A percentile compares a stretch with the other conserved stretches of the same genome.
phyloP scores from a whole-genome alignment of 83 land plant species.

The Isoetes engelmannii region DNA sequence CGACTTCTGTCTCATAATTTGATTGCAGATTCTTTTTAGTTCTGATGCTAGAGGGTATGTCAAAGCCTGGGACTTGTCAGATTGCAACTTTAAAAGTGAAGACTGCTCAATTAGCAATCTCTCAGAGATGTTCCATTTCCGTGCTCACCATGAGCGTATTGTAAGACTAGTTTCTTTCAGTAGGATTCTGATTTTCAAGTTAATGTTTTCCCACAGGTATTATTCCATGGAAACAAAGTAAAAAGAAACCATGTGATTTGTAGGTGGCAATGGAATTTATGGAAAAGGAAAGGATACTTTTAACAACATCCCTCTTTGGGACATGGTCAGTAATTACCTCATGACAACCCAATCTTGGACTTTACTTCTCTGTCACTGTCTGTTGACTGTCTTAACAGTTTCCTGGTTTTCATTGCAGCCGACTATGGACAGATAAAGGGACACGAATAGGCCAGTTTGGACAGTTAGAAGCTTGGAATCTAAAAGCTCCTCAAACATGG shows the following conservation, averaged over 20 bases:
- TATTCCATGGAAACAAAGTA: neutral
- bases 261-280: constrained; percentile 25
- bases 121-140: constrained; percentile 23
- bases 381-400: neutral
- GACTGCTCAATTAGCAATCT: constrained; percentile 11
- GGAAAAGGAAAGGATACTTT: constrained; percentile 18
- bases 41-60: constrained; percentile 33
- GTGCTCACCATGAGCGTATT: constrained; percentile 37
- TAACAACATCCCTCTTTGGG: constrained; percentile 23
- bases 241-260: neutral
- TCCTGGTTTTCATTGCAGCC: constrained; percentile 13
- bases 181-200: neutral
- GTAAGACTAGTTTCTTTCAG: constrained; percentile 13
- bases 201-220: neutral
- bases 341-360: neutral
- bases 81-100: constrained; percentile 16
- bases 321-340: constrained; percentile 4
- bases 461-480: constrained; percentile 16
- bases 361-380: neutral
- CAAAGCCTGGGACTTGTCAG: constrained; percentile 27
- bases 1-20: neutral
- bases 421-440: constrained; percentile 25
- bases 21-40: constrained; percentile 21
- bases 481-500: constrained; percentile 13
- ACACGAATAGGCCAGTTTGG: constrained; percentile 27